phyloP scores from a whole-genome alignment of 352 stramenopile species.

The Globisporangium barbulae region DNA sequence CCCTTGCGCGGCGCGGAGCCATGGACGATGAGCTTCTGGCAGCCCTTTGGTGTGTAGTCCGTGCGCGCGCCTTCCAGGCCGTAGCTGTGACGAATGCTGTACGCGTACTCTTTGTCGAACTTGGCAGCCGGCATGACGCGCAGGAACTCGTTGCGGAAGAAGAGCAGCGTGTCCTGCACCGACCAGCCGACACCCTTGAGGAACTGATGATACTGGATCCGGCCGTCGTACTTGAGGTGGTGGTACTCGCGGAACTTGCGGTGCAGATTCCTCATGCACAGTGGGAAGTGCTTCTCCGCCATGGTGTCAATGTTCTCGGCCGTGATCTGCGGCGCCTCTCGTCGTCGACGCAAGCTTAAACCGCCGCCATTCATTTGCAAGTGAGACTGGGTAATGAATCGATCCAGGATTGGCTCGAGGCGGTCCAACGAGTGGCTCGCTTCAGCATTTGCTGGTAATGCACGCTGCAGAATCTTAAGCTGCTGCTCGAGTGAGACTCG shows the following conservation, averaged over 20 bases:
- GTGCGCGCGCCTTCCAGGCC: conserved; percentile 73
- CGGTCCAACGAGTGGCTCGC: not conserved
- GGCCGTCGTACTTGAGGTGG: conserved; percentile 86
- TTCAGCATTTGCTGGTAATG: conserved; percentile 34
- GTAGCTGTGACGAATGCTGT: conserved; percentile 87
- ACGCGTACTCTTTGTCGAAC: conserved; percentile 85
- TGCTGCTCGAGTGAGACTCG: conserved; percentile 25
- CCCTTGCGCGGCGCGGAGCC: conserved; percentile 44
- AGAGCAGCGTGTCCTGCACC: conserved; percentile 69
- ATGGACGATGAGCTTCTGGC: conserved; percentile 46
- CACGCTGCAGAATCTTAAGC: conserved; percentile 39
- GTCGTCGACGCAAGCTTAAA: not conserved
- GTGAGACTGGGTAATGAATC: conserved; percentile 33
- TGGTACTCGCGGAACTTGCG: conserved; percentile 67
- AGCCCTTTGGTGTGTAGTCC: conserved; percentile 64
- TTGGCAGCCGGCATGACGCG: conserved; percentile 47
- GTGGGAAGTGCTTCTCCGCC: conserved; percentile 57
- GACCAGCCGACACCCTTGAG: conserved; percentile 81
- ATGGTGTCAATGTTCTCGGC: conserved; percentile 71
- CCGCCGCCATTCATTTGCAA: conserved; percentile 16
- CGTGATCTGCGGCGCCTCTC: conserved; percentile 32
- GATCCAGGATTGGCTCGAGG: conserved; percentile 32
- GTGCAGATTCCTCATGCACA: conserved; percentile 81
- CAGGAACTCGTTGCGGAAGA: conserved; percentile 76
- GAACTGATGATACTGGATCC: conserved; percentile 82